phyloP scores from a whole-genome alignment of 2,329 filamentous ascomycete species.

The Tolypocladium guangdongense region DNA sequence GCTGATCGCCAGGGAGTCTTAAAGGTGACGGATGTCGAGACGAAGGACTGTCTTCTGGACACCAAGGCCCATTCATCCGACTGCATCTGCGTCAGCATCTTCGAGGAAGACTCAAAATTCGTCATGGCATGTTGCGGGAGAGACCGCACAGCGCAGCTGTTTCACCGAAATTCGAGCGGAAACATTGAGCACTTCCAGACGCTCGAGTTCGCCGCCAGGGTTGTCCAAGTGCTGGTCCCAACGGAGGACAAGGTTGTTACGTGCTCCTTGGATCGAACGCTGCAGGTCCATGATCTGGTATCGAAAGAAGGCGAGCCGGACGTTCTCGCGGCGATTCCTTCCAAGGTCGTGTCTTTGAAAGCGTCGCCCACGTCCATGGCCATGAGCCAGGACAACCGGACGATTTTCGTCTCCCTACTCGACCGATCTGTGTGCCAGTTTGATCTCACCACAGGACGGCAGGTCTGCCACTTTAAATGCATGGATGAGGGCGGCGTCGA shows the following conservation, averaged over 20 bases:
- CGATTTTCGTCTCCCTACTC: conserved; percentile 46
- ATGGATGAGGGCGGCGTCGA: conserved; percentile 72
- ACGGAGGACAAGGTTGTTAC: conserved; percentile 69
- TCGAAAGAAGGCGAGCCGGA: conserved; percentile 54
- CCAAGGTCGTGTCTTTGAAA: conserved; percentile 70
- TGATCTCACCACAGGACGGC: conserved; percentile 56
- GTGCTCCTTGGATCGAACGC: conserved; percentile 76
- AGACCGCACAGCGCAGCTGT: conserved; percentile 91
- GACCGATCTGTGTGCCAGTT: conserved; percentile 52
- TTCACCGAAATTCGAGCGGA: conserved; percentile 46
- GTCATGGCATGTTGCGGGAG: conserved; percentile 75
- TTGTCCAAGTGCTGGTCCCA: conserved; percentile 64
- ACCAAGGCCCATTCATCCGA: conserved; percentile 81
- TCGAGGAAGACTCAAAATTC: conserved; percentile 47
- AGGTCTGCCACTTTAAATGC: conserved; percentile 67
- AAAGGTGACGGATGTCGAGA: conserved; percentile 53
- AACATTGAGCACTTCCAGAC: conserved; percentile 77
- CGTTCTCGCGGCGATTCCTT: conserved; percentile 64
- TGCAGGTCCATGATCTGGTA: conserved; percentile 72
- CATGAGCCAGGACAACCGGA: conserved; percentile 50
- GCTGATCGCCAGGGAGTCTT: conserved; percentile 84
- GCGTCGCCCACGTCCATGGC: conserved; percentile 79
- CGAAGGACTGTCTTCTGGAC: conserved; percentile 52
- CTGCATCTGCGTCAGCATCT: conserved; percentile 69
- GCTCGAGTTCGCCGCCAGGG: conserved; percentile 81